Conservation (phyloP, 495 filamentous ascomycete species). For the Penicillium coprophilum region DNA sequence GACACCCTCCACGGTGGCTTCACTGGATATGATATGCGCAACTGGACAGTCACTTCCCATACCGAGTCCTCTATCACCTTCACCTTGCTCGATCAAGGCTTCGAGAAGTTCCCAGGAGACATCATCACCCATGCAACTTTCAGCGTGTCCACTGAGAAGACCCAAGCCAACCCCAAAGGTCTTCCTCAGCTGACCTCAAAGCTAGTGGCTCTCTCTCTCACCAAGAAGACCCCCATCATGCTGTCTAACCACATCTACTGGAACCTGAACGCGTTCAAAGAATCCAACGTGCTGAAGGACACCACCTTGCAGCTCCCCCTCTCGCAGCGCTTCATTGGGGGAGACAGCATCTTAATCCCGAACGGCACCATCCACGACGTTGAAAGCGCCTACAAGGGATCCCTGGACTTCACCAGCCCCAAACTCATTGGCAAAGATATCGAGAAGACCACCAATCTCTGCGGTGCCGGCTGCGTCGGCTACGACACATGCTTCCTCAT, state of each 20-base stretch:
- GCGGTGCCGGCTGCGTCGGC: slow-evolving; percentile 71
- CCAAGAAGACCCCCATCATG: slow-evolving; percentile 79
- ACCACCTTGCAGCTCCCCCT: slow-evolving; percentile 70
- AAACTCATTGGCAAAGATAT: slow-evolving; percentile 75
- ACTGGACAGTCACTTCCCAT: slow-evolving; percentile 74
- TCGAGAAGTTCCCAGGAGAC: slow-evolving; percentile 77
- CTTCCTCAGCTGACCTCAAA: slow-evolving; percentile 48
- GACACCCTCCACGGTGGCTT: slow-evolving; percentile 82
- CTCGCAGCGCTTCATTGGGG: slow-evolving; percentile 65
- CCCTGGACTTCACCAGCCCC: slow-evolving; percentile 74
- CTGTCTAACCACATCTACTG: slow-evolving; percentile 82
- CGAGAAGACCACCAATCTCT: slow-evolving; percentile 57
- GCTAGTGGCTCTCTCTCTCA: slow-evolving; percentile 65
- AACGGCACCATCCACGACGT: slow-evolving; percentile 70
- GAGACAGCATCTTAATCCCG: slow-evolving; percentile 75
- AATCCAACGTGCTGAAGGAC: slow-evolving; percentile 66
- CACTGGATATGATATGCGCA: slow-evolving; percentile 77
- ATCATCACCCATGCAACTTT: slow-evolving; percentile 77
- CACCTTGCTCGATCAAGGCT: slow-evolving; percentile 69
- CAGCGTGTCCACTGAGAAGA: slow-evolving; percentile 48
- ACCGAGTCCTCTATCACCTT: slow-evolving; percentile 72
- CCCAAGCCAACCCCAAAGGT: slow-evolving; percentile 40
- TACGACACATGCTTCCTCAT: slow-evolving; percentile 75
- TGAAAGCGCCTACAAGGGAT: slow-evolving; percentile 54
- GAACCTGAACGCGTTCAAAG: slow-evolving; percentile 82